Conservation (phyloP, 371 early-diverging fungal genomes). For the Zychaea mexicana region DNA sequence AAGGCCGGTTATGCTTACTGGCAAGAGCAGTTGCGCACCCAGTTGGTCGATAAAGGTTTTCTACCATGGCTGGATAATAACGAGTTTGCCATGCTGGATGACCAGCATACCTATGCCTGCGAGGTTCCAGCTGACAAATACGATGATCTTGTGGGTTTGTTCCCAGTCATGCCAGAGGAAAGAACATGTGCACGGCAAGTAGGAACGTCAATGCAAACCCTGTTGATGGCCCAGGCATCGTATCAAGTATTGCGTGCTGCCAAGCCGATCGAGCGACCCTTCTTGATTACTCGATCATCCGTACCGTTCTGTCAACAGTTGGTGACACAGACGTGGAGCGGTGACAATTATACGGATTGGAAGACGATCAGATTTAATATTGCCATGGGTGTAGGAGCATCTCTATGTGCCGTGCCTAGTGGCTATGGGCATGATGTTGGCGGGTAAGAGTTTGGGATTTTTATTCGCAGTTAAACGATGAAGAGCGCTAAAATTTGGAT, state of each 20-base stretch:
- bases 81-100: constrained; percentile 57
- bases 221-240: constrained; percentile 60
- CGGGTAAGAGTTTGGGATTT: constrained; percentile 25
- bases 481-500: not conserved
- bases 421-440: constrained; percentile 70
- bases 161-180: not conserved
- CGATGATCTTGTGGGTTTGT: not conserved
- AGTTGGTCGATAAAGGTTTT: constrained; percentile 53
- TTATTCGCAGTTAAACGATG: not conserved
- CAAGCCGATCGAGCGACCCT: constrained; percentile 49
- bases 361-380: constrained; percentile 62
- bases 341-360: constrained; percentile 66
- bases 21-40: constrained; percentile 42
- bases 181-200: constrained; percentile 16
- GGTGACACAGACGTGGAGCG: constrained; percentile 62
- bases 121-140: constrained; percentile 21
- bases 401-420: constrained; percentile 44
- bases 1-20: constrained; percentile 55
- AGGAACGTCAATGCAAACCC: constrained; percentile 53
- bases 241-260: constrained; percentile 52
- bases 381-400: constrained; percentile 60
- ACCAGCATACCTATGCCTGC: constrained; percentile 32
- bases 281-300: constrained; percentile 59
- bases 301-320: constrained; percentile 51
- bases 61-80: constrained; percentile 71